Base-by-base conservation (phyloP, 805 yeast species). In the Ascoidea rubescens region DNA sequence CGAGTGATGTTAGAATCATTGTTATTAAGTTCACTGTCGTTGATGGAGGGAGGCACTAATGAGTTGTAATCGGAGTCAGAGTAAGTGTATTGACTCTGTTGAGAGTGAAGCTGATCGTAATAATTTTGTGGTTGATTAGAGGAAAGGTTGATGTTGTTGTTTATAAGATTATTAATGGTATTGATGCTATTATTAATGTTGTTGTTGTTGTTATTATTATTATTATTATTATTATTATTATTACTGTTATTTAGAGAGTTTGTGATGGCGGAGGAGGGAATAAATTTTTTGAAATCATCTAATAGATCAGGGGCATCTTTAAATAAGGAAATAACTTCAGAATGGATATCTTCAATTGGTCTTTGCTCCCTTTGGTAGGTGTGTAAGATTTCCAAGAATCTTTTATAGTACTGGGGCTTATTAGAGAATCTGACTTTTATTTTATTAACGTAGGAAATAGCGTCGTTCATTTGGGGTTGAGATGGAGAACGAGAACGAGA, bases 291-390 rank as follows among this genome's bases (percentile, higher is more conserved):
- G 69, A 93, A 93, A 64, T 95, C 99, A 59, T 88, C 96, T 55
- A 93, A 71, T 55, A 93, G 73, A 62, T 93, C 99, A 0, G 98
- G 98, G 8, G 96, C 96, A 59, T 87, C 86, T 54, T 86, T 82
- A 70, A 93, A 93, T 51, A 93, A 72, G 5, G 80, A 74, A 1
- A 96, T 85, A 1, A 93, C 96, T 64, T 93, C 97, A 53, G 87
- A 84, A 62, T 91, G 93, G 8, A 93, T 98, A 62, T 93, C 98
- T 49, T 87, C 82, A 51, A 93, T 93, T 49, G 97, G 96, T 62
- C 88, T 85, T 63, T 89, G 95, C 62, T 91, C 99, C 56, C 95
- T 80, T 71, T 93, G 98, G 64, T 93, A 93, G 48, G 97, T 90
- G 67, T 93, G 99, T 59, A 93, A 71, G 54, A 91, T 93, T 65